These are phyloP conservation scores for Gracilariopsis chorda DNA, from an alignment of 23 red algal genomes.

Conservation along the genomic window DNA sequence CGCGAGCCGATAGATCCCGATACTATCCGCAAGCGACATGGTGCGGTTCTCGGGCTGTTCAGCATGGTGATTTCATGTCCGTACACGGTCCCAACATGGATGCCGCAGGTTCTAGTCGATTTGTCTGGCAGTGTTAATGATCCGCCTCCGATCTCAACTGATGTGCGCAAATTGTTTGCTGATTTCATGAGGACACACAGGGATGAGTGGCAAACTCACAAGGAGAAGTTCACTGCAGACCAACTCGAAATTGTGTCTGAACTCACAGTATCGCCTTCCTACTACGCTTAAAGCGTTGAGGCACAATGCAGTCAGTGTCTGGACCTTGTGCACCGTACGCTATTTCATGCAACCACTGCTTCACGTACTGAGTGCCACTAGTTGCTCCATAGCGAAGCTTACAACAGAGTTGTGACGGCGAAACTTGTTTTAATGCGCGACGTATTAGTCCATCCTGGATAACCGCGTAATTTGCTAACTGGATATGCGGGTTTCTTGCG, in stretches of 20 bases:
- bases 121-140: slow-evolving; percentile 88
- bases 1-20: slow-evolving; percentile 8
- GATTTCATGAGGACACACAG: slow-evolving; percentile 95
- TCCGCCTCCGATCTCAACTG: slow-evolving; percentile 74
- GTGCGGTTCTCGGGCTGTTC: slow-evolving; percentile 69
- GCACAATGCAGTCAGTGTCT: not conserved
- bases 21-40: slow-evolving; percentile 56
- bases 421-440: too few relatives aligned
- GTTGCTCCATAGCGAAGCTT: too few relatives aligned
- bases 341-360: too few relatives aligned
- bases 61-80: slow-evolving; percentile 82
- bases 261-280: slow-evolving; percentile 79
- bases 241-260: slow-evolving; percentile 87
- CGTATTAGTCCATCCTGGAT: too few relatives aligned
- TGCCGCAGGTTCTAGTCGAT: slow-evolving; percentile 77
- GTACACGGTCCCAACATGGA: slow-evolving; percentile 75
- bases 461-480: too few relatives aligned
- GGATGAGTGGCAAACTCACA: slow-evolving; percentile 85
- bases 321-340: not conserved
- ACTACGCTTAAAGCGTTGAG: slow-evolving; percentile 70
- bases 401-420: too few relatives aligned
- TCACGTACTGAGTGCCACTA: too few relatives aligned
- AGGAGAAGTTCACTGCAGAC: slow-evolving; percentile 59
- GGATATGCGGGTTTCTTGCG: too few relatives aligned
- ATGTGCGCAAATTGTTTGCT: slow-evolving; percentile 74